Evolutionary conservation across 345 rosid species (phyloP).

Genomic region (Eutrema yunnanense): DNA sequence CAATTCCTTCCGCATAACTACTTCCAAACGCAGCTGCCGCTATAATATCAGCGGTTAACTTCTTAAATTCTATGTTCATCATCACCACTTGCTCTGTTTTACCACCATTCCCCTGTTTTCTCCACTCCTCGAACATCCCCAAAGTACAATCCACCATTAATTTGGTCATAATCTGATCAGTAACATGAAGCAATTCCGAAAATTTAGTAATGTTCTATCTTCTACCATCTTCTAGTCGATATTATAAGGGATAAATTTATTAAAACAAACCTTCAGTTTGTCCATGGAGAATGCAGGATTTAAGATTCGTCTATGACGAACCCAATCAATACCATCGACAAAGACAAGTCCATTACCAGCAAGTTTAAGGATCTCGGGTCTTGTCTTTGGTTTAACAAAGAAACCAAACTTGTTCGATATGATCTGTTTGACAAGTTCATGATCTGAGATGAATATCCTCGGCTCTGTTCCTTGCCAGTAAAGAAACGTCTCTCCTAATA

Average conservation of each 20-base stretch:
- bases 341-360: constrained; percentile 35
- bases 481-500: constrained; percentile 39
- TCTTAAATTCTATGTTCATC: constrained; percentile 24
- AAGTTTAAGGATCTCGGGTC: constrained; percentile 16
- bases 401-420: constrained; percentile 38
- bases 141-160: constrained; percentile 26
- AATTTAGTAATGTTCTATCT: too few relatives aligned
- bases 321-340: constrained; percentile 36
- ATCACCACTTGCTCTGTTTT: constrained; percentile 16
- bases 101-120: constrained; percentile 1
- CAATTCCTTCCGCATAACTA: constrained; percentile 38
- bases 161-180: constrained; percentile 15
- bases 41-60: constrained; percentile 45
- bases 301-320: constrained; percentile 33
- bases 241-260: too few relatives aligned
- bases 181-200: too few relatives aligned
- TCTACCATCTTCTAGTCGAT: too few relatives aligned
- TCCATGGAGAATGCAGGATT: constrained; percentile 47
- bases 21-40: constrained; percentile 49
- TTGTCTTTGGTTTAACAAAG: constrained; percentile 23
- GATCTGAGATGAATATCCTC: constrained; percentile 33
- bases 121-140: constrained; percentile 35
- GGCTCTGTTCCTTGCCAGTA: constrained; percentile 45
- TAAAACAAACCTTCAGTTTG: not conserved
- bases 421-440: constrained; percentile 37